Evolutionary conservation across 2,329 filamentous ascomycete genomes (phyloP).

Genomic region (Madurella mycetomatis): DNA sequence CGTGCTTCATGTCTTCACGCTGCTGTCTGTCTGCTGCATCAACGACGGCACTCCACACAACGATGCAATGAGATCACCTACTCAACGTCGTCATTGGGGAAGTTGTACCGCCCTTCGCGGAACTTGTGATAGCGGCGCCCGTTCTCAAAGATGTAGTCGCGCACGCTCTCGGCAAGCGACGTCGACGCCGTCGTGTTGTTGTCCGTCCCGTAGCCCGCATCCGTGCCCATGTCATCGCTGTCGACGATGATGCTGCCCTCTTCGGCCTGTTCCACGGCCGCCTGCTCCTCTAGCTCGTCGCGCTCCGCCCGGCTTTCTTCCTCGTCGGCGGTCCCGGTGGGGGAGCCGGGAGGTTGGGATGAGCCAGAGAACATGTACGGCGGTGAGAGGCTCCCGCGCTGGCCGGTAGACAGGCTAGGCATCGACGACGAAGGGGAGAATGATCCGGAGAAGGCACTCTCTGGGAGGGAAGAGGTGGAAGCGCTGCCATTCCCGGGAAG

Average conservation of each 20-base stretch:
- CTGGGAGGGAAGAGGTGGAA: constrained; percentile 3
- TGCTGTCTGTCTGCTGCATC: constrained; percentile 38
- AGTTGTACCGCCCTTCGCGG: constrained; percentile 51
- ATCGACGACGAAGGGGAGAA: constrained; percentile 1
- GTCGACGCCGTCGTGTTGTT: constrained; percentile 29
- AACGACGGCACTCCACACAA: background rate
- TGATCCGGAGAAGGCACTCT: constrained; percentile 6
- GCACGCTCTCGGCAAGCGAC: constrained; percentile 36
- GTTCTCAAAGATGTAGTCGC: constrained; percentile 52
- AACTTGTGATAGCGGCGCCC: constrained; percentile 56
- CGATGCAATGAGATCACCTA: constrained; percentile 2
- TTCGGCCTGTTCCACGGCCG: constrained; percentile 27
- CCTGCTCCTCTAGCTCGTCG: constrained; percentile 19
- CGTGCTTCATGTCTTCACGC: constrained; percentile 53
- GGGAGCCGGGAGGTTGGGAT: background rate
- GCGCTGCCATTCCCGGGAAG: constrained; percentile 6
- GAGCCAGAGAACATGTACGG: constrained; percentile 8
- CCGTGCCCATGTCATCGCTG: constrained; percentile 27
- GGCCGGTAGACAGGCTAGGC: constrained; percentile 2
- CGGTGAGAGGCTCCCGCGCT: constrained; percentile 9
- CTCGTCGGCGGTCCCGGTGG: background rate
- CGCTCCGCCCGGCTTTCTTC: constrained; percentile 8
- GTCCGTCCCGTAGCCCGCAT: constrained; percentile 31
- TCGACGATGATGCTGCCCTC: constrained; percentile 29
- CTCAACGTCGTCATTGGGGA: constrained; percentile 58